phyloP scores from a whole-genome alignment of 108 stramenopile genomes.

The Seminavis robusta region DNA sequence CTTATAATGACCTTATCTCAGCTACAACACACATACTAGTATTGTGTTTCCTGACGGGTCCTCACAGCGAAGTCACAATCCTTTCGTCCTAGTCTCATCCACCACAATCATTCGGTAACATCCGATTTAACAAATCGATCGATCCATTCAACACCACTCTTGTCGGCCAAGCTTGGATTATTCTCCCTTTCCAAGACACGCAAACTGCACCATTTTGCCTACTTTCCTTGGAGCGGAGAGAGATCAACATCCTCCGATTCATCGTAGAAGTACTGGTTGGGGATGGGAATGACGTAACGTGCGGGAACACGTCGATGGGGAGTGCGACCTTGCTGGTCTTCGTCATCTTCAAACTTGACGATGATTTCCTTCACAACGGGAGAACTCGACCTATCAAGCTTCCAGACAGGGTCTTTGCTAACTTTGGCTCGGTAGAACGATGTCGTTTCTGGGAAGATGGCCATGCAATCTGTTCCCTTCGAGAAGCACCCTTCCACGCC shows the following conservation, averaged over 20 bases:
- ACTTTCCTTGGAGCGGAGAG: no score
- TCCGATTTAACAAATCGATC: no score
- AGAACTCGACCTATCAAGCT: constrained; percentile 27
- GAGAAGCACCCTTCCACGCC: constrained; percentile 84
- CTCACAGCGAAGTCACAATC: no score
- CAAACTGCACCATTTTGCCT: no score
- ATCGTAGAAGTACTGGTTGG: constrained; percentile 79
- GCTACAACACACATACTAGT: no score
- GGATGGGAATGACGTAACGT: constrained; percentile 91
- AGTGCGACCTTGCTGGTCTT: constrained; percentile 82
- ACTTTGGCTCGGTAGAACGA: constrained; percentile 93
- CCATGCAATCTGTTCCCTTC: constrained; percentile 90
- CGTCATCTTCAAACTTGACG: constrained; percentile 95
- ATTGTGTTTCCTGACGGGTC: no score
- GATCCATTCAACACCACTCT: no score
- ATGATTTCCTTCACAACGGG: constrained; percentile 89
- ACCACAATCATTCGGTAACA: no score
- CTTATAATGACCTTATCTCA: no score
- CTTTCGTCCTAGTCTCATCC: no score
- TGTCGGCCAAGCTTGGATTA: no score
- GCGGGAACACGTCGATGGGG: constrained; percentile 90
- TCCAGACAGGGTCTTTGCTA: constrained; percentile 82
- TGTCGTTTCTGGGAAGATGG: constrained; percentile 99
- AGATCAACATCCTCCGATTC: constrained; percentile 86
- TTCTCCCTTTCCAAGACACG: no score